Evolutionary conservation across 2,329 filamentous ascomycete species (phyloP), one percentile per base, ranked within the genome.

Genomic region (Endoconidiophora polonica): DNA sequence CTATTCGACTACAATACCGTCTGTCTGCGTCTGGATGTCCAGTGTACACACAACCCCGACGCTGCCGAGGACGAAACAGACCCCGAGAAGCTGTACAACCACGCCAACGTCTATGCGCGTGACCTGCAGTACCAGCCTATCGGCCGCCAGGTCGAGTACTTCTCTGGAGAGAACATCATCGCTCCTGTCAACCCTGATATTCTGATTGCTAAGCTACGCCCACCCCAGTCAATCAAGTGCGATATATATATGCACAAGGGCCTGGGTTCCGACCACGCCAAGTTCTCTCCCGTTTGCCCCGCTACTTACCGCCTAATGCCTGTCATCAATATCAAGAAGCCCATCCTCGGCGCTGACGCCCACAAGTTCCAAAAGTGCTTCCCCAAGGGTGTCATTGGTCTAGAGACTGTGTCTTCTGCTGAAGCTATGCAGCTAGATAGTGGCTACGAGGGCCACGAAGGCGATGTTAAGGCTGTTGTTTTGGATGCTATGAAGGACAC

Each of bases 181-280:
- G 68, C 71, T 37, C 79, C 90, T 22, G 79, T 85, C 39, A 86
- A 96, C 66, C 90, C 90, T 1, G 84, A 95, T 61, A 95, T 98
- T 55, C 70, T 98, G 51, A 79, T 98, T 61, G 87, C 87, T 54
- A 98, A 98, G 70, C 69, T 98, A 65, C 80, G 91, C 24, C 91
- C 93, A 0, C 84, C 83, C 3, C 93, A 98, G 70, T 76, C 78
- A 58, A 85, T 98, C 59, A 75, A 85, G 60, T 71, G 95, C 54
- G 79, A 84, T 57, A 83, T 94, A 75, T 88, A 96, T 70, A 91
- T 90, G 68, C 80, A 94, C 68, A 94, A 95, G 68, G 91, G 93
- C 54, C 79, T 93, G 57, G 91, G 91, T 44, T 79, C 82, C 56
- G 91, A 98, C 65, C 91, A 98, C 65, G 83, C 91, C 58, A 98